Evolutionary conservation across 768 basidiomycete species (phyloP).

Genomic region (Psilocybe cyanescens): DNA sequence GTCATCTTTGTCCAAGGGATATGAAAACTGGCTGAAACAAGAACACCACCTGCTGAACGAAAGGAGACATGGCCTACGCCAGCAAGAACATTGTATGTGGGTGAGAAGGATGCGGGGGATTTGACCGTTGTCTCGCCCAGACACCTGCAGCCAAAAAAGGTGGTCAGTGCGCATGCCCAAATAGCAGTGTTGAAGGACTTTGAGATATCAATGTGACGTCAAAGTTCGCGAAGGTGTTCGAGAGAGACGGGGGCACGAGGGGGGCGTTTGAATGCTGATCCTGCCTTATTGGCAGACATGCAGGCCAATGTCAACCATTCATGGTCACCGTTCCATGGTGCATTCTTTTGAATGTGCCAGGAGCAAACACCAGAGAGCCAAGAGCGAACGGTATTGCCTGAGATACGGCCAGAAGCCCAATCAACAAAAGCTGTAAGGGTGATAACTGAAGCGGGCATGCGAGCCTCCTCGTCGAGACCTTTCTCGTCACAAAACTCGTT

Average conservation of each 20-base stretch:
- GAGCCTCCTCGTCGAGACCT: constrained; percentile 27
- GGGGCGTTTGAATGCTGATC: constrained; percentile 18
- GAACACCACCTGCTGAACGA: neutral
- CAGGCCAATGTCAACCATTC: constrained; percentile 23
- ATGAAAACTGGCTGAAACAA: constrained; percentile 18
- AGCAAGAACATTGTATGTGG: neutral
- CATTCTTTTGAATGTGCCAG: constrained; percentile 40
- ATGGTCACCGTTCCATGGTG: constrained; percentile 39
- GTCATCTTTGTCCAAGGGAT: constrained; percentile 39
- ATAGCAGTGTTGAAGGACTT: constrained; percentile 34
- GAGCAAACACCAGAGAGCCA: constrained; percentile 39
- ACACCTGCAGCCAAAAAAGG: constrained; percentile 39
- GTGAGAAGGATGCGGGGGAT: neutral
- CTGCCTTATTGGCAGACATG: constrained; percentile 22
- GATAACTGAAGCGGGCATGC: constrained; percentile 35
- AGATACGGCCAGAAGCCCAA: constrained; percentile 3
- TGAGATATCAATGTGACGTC: constrained; percentile 22
- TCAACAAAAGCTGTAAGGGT: constrained; percentile 33
- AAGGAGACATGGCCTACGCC: neutral
- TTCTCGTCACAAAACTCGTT: constrained; percentile 39
- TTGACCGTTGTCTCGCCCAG: constrained; percentile 33
- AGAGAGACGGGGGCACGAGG: constrained; percentile 37
- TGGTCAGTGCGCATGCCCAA: constrained; percentile 33
- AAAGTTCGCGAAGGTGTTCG: constrained; percentile 32
- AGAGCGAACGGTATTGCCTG: constrained; percentile 27